Conservation (phyloP, 257 asterid genomes). For the Penstemon newberryi region DNA sequence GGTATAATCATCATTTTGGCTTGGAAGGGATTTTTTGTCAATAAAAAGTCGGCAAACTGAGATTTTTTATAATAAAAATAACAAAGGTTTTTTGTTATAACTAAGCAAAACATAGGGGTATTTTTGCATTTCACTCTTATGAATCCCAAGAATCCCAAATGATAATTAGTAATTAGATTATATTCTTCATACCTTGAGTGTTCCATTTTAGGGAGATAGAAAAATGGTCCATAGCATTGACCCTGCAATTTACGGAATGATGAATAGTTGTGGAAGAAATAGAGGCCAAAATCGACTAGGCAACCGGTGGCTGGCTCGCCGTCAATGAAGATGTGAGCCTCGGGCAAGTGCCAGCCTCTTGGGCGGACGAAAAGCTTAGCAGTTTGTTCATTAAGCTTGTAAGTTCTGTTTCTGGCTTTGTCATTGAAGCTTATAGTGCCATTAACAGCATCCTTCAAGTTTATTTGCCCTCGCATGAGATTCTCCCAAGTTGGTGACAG, state of each 20-base stretch:
- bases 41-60: too few species aligned
- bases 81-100: too few species aligned
- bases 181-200: constrained; percentile 55
- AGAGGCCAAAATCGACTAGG: constrained; percentile 89
- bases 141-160: too few species aligned
- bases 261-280: constrained; percentile 73
- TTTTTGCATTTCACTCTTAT: too few species aligned
- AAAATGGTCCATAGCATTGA: constrained; percentile 82
- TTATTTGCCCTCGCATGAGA: constrained; percentile 75
- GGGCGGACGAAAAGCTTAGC: constrained; percentile 99
- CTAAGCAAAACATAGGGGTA: too few species aligned
- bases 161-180: too few species aligned
- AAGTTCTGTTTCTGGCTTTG: constrained; percentile 66
- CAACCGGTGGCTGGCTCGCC: constrained; percentile 88
- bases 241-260: constrained; percentile 69
- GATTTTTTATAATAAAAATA: too few species aligned
- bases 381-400: constrained; percentile 68
- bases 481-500: constrained; percentile 95
- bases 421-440: constrained; percentile 81
- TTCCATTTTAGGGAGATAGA: constrained; percentile 97
- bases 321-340: constrained; percentile 84
- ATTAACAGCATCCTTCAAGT: constrained; percentile 80
- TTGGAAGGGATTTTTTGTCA: too few species aligned
- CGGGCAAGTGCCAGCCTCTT: constrained; percentile 96
- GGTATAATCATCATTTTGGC: too few species aligned